Evolutionary conservation across 495 filamentous ascomycete genomes (phyloP).

Genomic region (Penicillium cosmopolitanum): DNA sequence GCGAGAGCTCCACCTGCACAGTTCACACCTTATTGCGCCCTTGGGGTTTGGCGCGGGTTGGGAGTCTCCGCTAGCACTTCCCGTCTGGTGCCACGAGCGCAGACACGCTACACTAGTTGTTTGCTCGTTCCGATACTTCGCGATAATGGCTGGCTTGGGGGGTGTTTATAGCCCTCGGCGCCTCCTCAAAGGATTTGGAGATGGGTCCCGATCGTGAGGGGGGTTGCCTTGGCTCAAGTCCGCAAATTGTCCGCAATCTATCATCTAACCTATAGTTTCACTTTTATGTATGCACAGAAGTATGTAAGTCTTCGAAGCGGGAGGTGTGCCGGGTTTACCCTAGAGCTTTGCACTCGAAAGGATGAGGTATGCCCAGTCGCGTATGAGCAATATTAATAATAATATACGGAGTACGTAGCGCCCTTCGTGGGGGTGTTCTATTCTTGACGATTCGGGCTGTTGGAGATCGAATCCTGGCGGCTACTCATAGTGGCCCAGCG

Average conservation of each 20-base stretch:
- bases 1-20: constrained; percentile 28
- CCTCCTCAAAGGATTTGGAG: constrained; percentile 2
- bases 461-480: not conserved
- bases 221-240: not conserved
- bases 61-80: not conserved
- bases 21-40: constrained; percentile 36
- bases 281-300: too few relatives aligned
- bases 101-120: constrained; percentile 10
- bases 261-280: not conserved
- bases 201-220: constrained; percentile 2
- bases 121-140: constrained; percentile 1
- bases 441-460: not conserved
- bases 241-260: not conserved
- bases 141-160: not conserved
- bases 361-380: too few relatives aligned
- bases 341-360: too few relatives aligned
- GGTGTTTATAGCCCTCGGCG: not conserved
- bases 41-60: not conserved
- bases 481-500: not conserved
- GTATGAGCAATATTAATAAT: not conserved
- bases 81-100: constrained; percentile 19
- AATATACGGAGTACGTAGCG: not conserved
- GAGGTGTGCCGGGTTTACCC: too few relatives aligned
- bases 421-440: not conserved
- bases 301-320: too few relatives aligned